These are phyloP conservation scores for Eutypa lata DNA, from an alignment of 2,329 filamentous ascomycete species.

Conservation along the genomic window DNA sequence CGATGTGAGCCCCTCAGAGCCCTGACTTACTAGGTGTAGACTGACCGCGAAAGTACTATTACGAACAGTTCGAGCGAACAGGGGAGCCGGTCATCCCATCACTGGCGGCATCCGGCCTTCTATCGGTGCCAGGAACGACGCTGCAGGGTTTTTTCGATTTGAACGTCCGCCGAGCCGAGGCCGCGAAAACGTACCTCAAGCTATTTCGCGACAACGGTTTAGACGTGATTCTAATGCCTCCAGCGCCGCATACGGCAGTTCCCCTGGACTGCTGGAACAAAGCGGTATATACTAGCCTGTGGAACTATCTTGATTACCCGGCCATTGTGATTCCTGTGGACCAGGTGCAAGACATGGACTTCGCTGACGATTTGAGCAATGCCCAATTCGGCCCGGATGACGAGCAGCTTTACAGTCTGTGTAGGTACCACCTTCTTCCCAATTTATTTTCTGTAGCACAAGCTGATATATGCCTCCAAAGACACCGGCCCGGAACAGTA, in stretches of 20 bases:
- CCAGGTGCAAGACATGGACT: slow-evolving; percentile 20
- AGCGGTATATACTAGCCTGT: slow-evolving; percentile 54
- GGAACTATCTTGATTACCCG: slow-evolving; percentile 57
- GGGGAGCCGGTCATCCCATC: slow-evolving; percentile 48
- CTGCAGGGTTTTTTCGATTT: slow-evolving; percentile 21
- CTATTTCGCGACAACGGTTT: slow-evolving; percentile 27
- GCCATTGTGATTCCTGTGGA: slow-evolving; percentile 48
- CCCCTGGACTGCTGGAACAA: slow-evolving; percentile 37
- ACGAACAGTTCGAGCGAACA: slow-evolving; percentile 39
- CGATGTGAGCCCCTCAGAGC: slow-evolving; percentile 14
- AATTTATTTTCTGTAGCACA: not conserved
- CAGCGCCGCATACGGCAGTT: slow-evolving; percentile 48
- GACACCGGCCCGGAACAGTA: slow-evolving; percentile 28
- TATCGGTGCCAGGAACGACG: slow-evolving; percentile 13
- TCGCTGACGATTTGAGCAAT: slow-evolving; percentile 19
- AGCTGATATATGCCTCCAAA: slow-evolving; percentile 14
- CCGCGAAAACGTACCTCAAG: slow-evolving; percentile 19
- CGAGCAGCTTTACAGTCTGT: slow-evolving; percentile 19
- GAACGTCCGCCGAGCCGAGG: slow-evolving; percentile 21
- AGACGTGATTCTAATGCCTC: slow-evolving; percentile 52
- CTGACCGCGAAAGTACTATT: slow-evolving; percentile 46
- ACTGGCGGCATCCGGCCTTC: slow-evolving; percentile 36
- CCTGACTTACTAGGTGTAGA: slow-evolving; percentile 37
- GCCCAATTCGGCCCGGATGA: slow-evolving; percentile 23
- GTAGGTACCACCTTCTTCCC: slow-evolving; percentile 13